Percentiles rank a stretch among this genome's conserved stretches.
phyloP scores from a whole-genome alignment of 202 grass and related monocot species.

The Setaria italica region DNA sequence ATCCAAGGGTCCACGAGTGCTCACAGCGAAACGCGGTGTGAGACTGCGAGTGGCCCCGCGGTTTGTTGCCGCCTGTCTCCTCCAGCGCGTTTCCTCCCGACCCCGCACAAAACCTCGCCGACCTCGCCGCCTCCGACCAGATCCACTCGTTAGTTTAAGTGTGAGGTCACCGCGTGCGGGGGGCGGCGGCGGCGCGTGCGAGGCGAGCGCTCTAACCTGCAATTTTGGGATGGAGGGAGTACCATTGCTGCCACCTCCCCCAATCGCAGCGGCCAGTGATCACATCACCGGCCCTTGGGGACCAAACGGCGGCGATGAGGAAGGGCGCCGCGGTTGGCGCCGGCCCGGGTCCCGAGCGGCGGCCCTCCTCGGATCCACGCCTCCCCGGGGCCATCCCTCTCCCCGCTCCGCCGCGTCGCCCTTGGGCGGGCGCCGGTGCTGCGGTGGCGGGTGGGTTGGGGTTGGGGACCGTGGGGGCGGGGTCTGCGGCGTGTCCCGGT shows the following conservation, averaged over 20 bases:
- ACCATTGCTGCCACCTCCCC: not conserved
- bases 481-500: not conserved
- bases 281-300: not conserved
- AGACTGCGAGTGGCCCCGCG: too few species aligned
- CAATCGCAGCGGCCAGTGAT: slow-evolving; percentile 32
- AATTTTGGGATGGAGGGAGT: too few species aligned
- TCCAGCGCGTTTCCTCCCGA: not conserved
- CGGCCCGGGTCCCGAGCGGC: not conserved
- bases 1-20: too few species aligned
- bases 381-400: slow-evolving; percentile 23
- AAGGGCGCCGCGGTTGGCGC: slow-evolving; percentile 33
- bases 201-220: not conserved
- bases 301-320: slow-evolving; percentile 38
- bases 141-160: slow-evolving; percentile 33
- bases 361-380: slow-evolving; percentile 5
- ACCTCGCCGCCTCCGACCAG: not conserved
- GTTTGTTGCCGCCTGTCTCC: too few species aligned
- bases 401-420: not conserved
- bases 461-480: slow-evolving; percentile 23
- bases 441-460: not conserved
- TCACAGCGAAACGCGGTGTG: too few species aligned
- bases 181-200: not conserved
- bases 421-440: slow-evolving; percentile 3
- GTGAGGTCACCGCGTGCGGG: slow-evolving; percentile 30
- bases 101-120: slow-evolving; percentile 12